Percentiles rank a stretch among this genome's conserved stretches.
Conservation (phyloP, 805 yeast species). For the Wickerhamomyces alni region DNA sequence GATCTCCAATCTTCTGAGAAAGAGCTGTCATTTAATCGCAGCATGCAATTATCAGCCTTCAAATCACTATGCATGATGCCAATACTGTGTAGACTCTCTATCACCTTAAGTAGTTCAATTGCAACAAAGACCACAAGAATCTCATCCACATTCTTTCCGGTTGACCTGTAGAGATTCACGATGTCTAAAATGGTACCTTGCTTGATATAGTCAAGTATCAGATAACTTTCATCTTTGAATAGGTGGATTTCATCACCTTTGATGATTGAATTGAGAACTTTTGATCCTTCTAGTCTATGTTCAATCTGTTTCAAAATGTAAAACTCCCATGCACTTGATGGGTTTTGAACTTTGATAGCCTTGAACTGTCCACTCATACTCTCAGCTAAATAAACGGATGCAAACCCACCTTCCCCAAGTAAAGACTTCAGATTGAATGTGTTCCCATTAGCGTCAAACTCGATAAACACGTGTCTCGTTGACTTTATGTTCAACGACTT, state of each 20-base stretch:
- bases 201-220: slow-evolving; percentile 17
- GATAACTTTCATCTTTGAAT: slow-evolving; percentile 23
- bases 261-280: slow-evolving; percentile 36
- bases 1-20: slow-evolving; percentile 39
- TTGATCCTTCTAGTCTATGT: slow-evolving; percentile 25
- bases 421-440: slow-evolving; percentile 44
- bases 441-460: slow-evolving; percentile 36
- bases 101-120: slow-evolving; percentile 52
- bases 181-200: slow-evolving; percentile 75
- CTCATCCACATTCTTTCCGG: slow-evolving; percentile 47
- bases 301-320: slow-evolving; percentile 61
- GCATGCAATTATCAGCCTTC: slow-evolving; percentile 83
- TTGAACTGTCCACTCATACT: slow-evolving; percentile 43
- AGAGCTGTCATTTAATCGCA: slow-evolving; percentile 38
- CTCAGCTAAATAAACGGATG: slow-evolving; percentile 69
- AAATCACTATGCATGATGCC: slow-evolving; percentile 81
- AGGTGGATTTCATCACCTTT: slow-evolving; percentile 44
- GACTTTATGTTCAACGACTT: slow-evolving; percentile 29
- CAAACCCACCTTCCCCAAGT: slow-evolving; percentile 80
- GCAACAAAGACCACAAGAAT: slow-evolving; percentile 55
- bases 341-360: slow-evolving; percentile 71
- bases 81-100: slow-evolving; percentile 55
- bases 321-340: slow-evolving; percentile 75
- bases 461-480: slow-evolving; percentile 33
- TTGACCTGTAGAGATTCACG: slow-evolving; percentile 42